Evolutionary conservation across 768 basidiomycete genomes (phyloP).

Genomic region (Leccinum ochraceum): DNA sequence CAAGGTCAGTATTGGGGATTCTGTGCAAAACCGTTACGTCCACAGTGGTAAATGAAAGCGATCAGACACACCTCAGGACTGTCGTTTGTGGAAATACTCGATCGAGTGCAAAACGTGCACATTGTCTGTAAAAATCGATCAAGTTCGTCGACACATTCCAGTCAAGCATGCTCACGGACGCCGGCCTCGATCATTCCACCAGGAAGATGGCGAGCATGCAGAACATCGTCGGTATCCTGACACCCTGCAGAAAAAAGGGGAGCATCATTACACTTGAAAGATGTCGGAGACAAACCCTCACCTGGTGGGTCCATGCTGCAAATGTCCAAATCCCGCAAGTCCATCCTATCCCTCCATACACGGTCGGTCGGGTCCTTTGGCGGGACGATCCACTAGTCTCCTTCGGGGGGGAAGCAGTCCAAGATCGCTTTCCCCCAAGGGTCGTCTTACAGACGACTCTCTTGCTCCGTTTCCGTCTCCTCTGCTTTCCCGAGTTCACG

Average conservation of each 20-base stretch:
- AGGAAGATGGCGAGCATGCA: constrained; percentile 83
- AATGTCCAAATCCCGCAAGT: constrained; percentile 80
- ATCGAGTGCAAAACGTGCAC: constrained; percentile 90
- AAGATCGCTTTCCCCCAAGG: constrained; percentile 94
- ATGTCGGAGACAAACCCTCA: constrained; percentile 31
- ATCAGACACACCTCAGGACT: no score
- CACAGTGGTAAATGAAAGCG: no score
- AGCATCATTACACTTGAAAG: constrained; percentile 6
- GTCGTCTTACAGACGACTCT: constrained; percentile 89
- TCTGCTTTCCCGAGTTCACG: constrained; percentile 88
- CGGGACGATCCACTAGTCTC: constrained; percentile 92
- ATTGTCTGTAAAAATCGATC: constrained; percentile 62
- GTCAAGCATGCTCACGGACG: constrained; percentile 72
- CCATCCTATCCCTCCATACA: constrained; percentile 83
- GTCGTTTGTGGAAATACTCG: no score
- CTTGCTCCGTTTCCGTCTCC: constrained; percentile 95
- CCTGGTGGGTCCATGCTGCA: constrained; percentile 98
- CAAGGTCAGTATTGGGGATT: no score
- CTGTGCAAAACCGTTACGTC: no score
- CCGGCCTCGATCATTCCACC: constrained; percentile 97
- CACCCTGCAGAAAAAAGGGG: constrained; percentile 55
- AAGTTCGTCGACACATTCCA: not conserved
- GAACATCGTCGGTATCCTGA: constrained; percentile 53
- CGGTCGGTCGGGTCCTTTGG: constrained; percentile 54
- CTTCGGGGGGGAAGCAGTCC: constrained; percentile 86